phyloP scores from a whole-genome alignment of 306 rosid species.

The Ormosia semicastrata region DNA sequence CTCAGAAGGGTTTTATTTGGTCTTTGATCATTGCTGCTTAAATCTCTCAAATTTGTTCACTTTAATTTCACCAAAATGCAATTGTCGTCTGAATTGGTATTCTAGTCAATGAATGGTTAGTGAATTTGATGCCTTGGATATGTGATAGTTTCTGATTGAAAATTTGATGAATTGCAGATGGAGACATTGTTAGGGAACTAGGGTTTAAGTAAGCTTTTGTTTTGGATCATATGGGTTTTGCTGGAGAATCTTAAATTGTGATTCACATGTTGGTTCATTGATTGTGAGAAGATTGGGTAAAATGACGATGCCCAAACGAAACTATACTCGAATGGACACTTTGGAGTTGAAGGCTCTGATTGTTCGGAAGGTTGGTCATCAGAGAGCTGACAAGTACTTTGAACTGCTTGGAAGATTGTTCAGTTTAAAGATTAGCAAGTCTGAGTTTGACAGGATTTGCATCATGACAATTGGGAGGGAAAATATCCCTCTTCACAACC shows the following conservation, averaged over 20 bases:
- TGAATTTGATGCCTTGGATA: not conserved
- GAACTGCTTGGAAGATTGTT: constrained; percentile 66
- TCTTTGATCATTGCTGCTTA: not conserved
- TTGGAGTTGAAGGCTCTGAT: constrained; percentile 75
- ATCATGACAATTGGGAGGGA: constrained; percentile 72
- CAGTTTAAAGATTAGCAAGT: constrained; percentile 66
- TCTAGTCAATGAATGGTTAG: not conserved
- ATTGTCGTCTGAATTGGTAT: not conserved
- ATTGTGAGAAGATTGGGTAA: constrained; percentile 15
- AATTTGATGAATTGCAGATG: constrained; percentile 43
- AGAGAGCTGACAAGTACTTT: constrained; percentile 72
- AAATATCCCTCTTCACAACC: constrained; percentile 77
- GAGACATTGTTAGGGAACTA: constrained; percentile 34
- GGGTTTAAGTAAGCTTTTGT: constrained; percentile 53
- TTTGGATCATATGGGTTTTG: constrained; percentile 42
- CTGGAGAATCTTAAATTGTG: constrained; percentile 28
- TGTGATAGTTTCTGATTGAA: constrained; percentile 29
- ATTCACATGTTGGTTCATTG: constrained; percentile 32
- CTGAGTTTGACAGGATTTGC: constrained; percentile 70
- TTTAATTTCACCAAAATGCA: constrained; percentile 1
- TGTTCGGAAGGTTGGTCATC: constrained; percentile 62
- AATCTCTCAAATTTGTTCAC: not conserved
- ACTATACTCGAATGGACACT: constrained; percentile 63
- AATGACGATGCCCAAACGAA: constrained; percentile 50
- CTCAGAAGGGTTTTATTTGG: not conserved